phyloP scores from a whole-genome alignment of 169 alveolate genomes.

The Condylostoma magnum region DNA sequence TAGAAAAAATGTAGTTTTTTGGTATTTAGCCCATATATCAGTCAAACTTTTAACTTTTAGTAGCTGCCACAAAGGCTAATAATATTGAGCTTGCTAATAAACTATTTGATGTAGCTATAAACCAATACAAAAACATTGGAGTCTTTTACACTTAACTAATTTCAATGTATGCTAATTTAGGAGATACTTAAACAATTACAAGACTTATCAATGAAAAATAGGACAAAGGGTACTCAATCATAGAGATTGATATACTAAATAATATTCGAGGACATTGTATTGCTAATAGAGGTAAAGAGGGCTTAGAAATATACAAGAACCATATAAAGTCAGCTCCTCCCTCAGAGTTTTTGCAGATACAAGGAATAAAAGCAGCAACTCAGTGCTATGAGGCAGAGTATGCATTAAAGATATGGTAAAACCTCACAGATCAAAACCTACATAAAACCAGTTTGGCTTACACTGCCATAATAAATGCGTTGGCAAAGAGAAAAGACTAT shows the following conservation, averaged over 20 bases:
- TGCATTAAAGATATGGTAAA: slow-evolving; percentile 36
- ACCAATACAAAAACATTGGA: not conserved
- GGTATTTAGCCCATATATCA: slow-evolving; percentile 41
- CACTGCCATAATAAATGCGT: slow-evolving; percentile 47
- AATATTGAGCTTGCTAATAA: slow-evolving; percentile 49
- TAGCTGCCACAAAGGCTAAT: slow-evolving; percentile 42
- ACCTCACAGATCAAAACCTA: slow-evolving; percentile 35
- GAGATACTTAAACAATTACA: slow-evolving; percentile 41
- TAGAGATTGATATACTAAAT: not conserved
- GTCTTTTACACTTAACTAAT: not conserved
- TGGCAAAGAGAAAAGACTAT: slow-evolving; percentile 51
- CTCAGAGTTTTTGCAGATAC: not conserved
- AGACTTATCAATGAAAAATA: slow-evolving; percentile 37
- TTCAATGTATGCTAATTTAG: not conserved
- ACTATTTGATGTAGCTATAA: slow-evolving; percentile 38
- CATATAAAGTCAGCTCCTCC: not conserved
- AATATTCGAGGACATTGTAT: not conserved
- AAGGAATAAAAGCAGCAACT: not conserved
- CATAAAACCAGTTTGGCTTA: slow-evolving; percentile 37
- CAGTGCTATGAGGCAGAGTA: slow-evolving; percentile 16
- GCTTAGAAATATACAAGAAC: slow-evolving; percentile 4
- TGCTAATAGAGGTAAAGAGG: slow-evolving; percentile 11
- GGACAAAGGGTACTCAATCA: not conserved
- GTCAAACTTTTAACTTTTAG: slow-evolving; percentile 38
- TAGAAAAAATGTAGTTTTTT: slow-evolving; percentile 47